Percentiles rank a stretch among this genome's conserved stretches.
These are phyloP conservation scores for Chytriomyces sp. DNA, from an alignment of 192 early-diverging fungal genomes.

Conservation along the genomic window DNA sequence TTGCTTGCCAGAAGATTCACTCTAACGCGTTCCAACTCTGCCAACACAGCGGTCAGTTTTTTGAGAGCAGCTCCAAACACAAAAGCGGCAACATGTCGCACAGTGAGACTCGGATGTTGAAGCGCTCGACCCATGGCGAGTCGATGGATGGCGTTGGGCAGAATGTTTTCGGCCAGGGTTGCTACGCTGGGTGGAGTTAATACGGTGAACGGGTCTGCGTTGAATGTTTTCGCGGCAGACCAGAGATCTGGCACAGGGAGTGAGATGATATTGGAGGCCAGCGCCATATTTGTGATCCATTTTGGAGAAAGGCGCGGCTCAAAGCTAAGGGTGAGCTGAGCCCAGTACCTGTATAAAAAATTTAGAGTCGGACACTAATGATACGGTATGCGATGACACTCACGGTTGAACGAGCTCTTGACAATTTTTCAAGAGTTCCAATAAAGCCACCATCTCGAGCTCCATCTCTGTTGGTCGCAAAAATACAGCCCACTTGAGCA, in stretches of 20 bases:
- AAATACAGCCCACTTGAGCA: constrained; percentile 52
- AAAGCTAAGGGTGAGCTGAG: constrained; percentile 57
- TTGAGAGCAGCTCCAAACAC: constrained; percentile 61
- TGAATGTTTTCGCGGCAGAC: neutral
- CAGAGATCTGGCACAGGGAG: constrained; percentile 60
- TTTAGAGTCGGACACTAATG: neutral
- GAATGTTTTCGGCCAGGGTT: constrained; percentile 68
- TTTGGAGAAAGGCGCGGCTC: constrained; percentile 71
- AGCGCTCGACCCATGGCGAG: constrained; percentile 59
- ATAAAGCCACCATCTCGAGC: constrained; percentile 66
- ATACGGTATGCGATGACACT: constrained; percentile 25
- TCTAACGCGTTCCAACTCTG: constrained; percentile 9
- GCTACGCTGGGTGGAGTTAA: constrained; percentile 59
- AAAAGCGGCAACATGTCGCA: constrained; percentile 65
- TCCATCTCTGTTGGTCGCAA: constrained; percentile 68
- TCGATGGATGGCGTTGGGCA: constrained; percentile 62
- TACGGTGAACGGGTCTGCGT: constrained; percentile 26
- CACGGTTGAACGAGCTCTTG: constrained; percentile 77
- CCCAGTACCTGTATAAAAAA: constrained; percentile 60
- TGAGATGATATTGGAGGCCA: constrained; percentile 69
- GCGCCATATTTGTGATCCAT: constrained; percentile 79
- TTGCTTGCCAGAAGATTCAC: neutral
- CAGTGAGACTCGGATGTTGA: constrained; percentile 62
- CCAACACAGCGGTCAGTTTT: constrained; percentile 46
- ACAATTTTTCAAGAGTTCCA: constrained; percentile 66